Evolutionary conservation across 306 rosid species (phyloP), one percentile per base, ranked within the genome.

Genomic region (Geum urbanum): DNA sequence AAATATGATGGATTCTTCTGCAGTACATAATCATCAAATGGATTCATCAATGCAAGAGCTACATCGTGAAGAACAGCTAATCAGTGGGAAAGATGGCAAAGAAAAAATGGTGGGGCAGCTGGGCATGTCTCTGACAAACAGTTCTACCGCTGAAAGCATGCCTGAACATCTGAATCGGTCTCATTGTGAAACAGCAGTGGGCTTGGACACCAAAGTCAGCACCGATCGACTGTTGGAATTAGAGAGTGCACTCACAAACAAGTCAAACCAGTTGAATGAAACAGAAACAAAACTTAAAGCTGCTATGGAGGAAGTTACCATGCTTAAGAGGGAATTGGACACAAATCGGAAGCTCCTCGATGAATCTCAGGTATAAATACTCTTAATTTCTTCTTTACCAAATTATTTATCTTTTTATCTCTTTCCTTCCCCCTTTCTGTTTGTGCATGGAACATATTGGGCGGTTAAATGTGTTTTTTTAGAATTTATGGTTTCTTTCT

Each of bases 81-180:
- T 73, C 73, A 67, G 79, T 64, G 82, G 81, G 74, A 86, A 84
- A 84, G 85, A 88, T 78, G 82, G 80, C 53, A 87, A 84, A 60
- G 90, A 86, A 72, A 94, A 87, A 82, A 64, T 84, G 59, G 73
- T 71, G 1, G 92, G 83, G 66, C 92, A 83, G 72, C 72, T 83
- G 79, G 95, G 95, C 70, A 83, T 89, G 86, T 89, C 95, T 47
- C 77, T 95, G 76, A 87, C 99, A 60, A 81, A 85, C 81, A 95
- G 99, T 87, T 91, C 99, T 41, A 89, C 97, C 65, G 99, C 97
- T 63, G 99, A 95, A 84, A 91, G 91, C 91, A 86, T 79, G 91
- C 92, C 89, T 58, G 83, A 67, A 54, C 85, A 86, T 7, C 87
- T 58, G 67, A 84, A 70, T 80, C 86, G 76, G 71, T 81, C 83